Evolutionary conservation across 2,329 filamentous ascomycete genomes (phyloP).

Genomic region (Diaporthe citriasiana): DNA sequence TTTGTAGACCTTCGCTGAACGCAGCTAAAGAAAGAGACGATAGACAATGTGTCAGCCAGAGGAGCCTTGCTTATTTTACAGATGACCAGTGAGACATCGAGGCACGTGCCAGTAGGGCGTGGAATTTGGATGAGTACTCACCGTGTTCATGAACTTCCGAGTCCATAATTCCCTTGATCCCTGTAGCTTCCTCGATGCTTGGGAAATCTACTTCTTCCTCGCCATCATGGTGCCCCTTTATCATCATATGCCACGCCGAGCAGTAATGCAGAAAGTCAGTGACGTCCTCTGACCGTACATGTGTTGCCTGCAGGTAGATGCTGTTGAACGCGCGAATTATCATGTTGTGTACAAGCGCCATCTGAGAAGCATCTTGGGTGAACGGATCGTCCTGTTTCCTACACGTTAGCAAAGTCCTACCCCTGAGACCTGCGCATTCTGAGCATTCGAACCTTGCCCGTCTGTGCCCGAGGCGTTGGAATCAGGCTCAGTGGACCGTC

Average conservation of each 20-base stretch:
- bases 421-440: background rate
- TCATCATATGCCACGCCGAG: slow-evolving; percentile 70
- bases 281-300: slow-evolving; percentile 65
- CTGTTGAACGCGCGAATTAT: slow-evolving; percentile 75
- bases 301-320: slow-evolving; percentile 71
- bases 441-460: background rate
- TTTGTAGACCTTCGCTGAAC: slow-evolving; percentile 1
- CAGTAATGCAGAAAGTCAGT: slow-evolving; percentile 70
- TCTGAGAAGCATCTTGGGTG: slow-evolving; percentile 55
- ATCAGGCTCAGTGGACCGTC: background rate
- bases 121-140: background rate
- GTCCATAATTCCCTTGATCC: background rate
- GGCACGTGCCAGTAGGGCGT: too few relatives aligned
- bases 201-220: slow-evolving; percentile 71
- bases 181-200: slow-evolving; percentile 59
- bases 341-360: slow-evolving; percentile 72
- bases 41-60: background rate
- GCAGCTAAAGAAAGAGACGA: background rate
- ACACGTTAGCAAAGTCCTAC: background rate
- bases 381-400: background rate
- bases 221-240: slow-evolving; percentile 72
- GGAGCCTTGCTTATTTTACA: background rate
- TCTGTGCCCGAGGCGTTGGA: background rate
- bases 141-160: slow-evolving; percentile 6
- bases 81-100: background rate